Evolutionary conservation across 768 basidiomycete species (phyloP), one percentile per base, ranked within the genome.

Genomic region (Panaeolus papilionaceus): DNA sequence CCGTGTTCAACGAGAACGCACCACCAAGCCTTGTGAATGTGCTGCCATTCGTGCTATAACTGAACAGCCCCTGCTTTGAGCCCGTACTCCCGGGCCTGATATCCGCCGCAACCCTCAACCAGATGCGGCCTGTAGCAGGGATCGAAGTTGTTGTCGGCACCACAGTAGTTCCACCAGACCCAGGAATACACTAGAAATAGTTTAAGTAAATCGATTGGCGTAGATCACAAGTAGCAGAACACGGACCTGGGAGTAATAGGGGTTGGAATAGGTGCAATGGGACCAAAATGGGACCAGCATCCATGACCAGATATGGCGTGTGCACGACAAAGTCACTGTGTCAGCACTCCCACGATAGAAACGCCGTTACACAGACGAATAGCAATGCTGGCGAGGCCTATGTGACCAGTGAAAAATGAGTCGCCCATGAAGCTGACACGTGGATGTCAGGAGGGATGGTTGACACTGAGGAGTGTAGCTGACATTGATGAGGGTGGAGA

Each of bases 211-310:
- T 16, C 33, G 16, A 33, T 11, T 37, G 16, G 3, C 33, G 54
- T 14, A 5, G 3, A 11, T 9, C 8, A 8, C 20, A 7, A 58
- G 33, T 23, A 51, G 47, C 6, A 26, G 33, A 12, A 33, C 11
- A 23, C 7, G 3, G 37, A 58, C 54, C 54, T 87, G 87, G 3
- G 82, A 86, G 73, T 86, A 88, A 67, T 80, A 88, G 11, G 75
- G 69, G 71, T 85, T 87, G 6, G 80, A 75, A 54, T 75, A 74
- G 2, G 77, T 82, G 75, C 86, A 88, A 7, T n/a, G n/a, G n/a
- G n/a, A n/a, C n/a, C n/a, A n/a, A n/a, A n/a, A 49, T 8, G 47
- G 23, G 47, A 49, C 47, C 47, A 49, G 11, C 47, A 49, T 3
- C 47, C 47, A 20, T 7, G 8, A 2, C 47, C 47, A 7, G 47